Evolutionary conservation across 164 flowering plant species (phyloP), one percentile per base, ranked within the genome.

Genomic region (Vitis rupestris): DNA sequence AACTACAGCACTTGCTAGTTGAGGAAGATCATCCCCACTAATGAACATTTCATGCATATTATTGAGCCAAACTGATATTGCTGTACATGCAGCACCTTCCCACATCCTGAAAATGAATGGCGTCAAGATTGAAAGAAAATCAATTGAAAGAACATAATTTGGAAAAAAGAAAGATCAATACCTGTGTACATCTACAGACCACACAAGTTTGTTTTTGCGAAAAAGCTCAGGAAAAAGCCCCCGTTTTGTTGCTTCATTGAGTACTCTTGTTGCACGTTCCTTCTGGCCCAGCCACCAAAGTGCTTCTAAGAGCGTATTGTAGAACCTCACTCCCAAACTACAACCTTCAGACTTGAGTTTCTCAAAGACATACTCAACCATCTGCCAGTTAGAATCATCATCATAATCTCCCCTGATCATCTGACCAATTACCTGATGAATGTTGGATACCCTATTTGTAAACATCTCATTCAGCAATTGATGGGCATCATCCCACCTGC

Each of bases 171-270:
- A 60, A 2, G 51, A n/a, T 11, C 1, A 4, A 31, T 74, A 91
- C 97, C 97, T 90, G 75, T 94, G 97, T 59, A 94, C 92, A 84
- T 92, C 98, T 52, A 84, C 87, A 69, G 94, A 88, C 92, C 94
- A 92, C 53, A 92, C 82, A 56, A 90, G 90, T 79, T 94, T 90
- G 85, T 79, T 88, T 73, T 74, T 80, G 53, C 91, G 90, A 60
- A 81, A 89, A 66, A 89, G 77, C 76, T 92, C 97, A 52, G 93
- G 97, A 64, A 78, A 92, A 61, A 84, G 80, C 9, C 94, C 97
- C 72, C 94, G 79, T 62, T 80, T 86, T 71, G 82, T 82, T 72
- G 97, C 97, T 83, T 92, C 98, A 68, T 64, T 77, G 30, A 92
- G 93, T 61, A 94, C 96, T 76, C 86, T 86, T 47, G 86, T 85